Percentiles rank a stretch among this genome's conserved stretches.
These are phyloP conservation scores for Globisporangium canariense DNA, from an alignment of 352 stramenopile species.

Conservation along the genomic window DNA sequence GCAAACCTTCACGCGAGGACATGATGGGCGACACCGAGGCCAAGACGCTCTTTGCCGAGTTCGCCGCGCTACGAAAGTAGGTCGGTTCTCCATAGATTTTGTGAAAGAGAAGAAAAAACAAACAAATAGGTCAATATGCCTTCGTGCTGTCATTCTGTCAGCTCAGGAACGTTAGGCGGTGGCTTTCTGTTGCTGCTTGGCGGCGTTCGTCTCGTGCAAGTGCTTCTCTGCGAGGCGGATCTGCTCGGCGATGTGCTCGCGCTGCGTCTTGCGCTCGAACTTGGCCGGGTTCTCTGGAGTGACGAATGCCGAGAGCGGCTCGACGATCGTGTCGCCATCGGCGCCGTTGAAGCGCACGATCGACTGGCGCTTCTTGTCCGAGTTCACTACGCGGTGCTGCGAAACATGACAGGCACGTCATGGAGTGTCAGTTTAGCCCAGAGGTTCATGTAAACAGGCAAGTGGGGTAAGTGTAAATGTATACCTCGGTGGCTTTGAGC, in stretches of 20 bases:
- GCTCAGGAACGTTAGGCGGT: not conserved
- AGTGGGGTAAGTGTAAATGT: not conserved
- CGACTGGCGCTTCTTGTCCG: slow-evolving; percentile 69
- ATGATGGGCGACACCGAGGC: slow-evolving; percentile 55
- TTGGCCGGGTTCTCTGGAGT: slow-evolving; percentile 43
- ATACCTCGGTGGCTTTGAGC: slow-evolving; percentile 67
- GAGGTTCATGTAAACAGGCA: not conserved
- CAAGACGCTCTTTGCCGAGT: slow-evolving; percentile 68
- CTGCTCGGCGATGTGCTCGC: slow-evolving; percentile 52
- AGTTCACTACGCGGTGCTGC: slow-evolving; percentile 78
- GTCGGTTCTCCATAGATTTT: too few species aligned
- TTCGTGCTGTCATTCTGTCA: not conserved
- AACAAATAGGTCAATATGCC: too few species aligned
- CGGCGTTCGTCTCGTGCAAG: slow-evolving; percentile 56
- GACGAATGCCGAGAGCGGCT: slow-evolving; percentile 59
- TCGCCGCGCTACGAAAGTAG: slow-evolving; percentile 65
- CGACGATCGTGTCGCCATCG: slow-evolving; percentile 66
- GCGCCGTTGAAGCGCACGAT: slow-evolving; percentile 84
- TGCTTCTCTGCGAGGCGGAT: slow-evolving; percentile 52
- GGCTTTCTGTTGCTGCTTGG: slow-evolving; percentile 16
- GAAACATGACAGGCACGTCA: not conserved
- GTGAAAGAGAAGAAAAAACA: too few species aligned
- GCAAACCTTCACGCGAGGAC: slow-evolving; percentile 61
- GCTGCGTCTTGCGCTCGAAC: slow-evolving; percentile 63
- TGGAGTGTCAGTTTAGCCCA: not conserved